A percentile compares a stretch with the other conserved stretches of the same genome.
Evolutionary conservation across 2,329 filamentous ascomycete genomes (phyloP).

Genomic region (Beauveria scarabaeidicola): DNA sequence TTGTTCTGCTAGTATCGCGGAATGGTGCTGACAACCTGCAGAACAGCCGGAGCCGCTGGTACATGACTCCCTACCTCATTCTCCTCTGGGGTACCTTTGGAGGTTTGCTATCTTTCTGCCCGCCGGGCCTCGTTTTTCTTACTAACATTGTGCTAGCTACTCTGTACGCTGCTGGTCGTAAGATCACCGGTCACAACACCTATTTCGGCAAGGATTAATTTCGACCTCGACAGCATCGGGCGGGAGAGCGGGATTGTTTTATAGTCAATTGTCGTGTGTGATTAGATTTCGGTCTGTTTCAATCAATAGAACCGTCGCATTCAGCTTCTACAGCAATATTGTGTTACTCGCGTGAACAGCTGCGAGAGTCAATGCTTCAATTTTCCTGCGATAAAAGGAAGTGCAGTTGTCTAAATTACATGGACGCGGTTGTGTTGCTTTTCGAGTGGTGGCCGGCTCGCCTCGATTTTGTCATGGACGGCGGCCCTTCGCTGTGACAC

Average conservation of each 20-base stretch:
- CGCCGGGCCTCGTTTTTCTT: background rate
- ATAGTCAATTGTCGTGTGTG: background rate
- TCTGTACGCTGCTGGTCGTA: slow-evolving; percentile 67
- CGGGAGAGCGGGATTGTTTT: background rate
- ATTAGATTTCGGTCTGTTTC: background rate
- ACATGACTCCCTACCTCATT: slow-evolving; percentile 62
- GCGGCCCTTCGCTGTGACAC: no score
- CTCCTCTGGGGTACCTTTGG: slow-evolving; percentile 54
- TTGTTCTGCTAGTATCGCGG: slow-evolving; percentile 13
- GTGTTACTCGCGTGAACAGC: background rate
- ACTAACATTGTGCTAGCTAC: slow-evolving; percentile 30
- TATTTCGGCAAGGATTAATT: slow-evolving; percentile 55
- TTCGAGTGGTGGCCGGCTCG: no score
- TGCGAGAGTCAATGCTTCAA: background rate
- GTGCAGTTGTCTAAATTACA: slow-evolving; percentile 15
- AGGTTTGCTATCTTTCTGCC: slow-evolving; percentile 38
- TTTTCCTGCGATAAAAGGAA: background rate
- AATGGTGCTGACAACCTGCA: slow-evolving; percentile 24
- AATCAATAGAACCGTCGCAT: background rate
- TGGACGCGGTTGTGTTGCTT: background rate
- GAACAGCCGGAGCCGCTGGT: slow-evolving; percentile 54
- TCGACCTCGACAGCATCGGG: background rate
- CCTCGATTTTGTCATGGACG: no score
- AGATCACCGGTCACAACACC: slow-evolving; percentile 70
- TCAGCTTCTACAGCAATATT: background rate